Evolutionary conservation across 2,329 filamentous ascomycete genomes (phyloP).

Genomic region (Bipolaris victoriae): DNA sequence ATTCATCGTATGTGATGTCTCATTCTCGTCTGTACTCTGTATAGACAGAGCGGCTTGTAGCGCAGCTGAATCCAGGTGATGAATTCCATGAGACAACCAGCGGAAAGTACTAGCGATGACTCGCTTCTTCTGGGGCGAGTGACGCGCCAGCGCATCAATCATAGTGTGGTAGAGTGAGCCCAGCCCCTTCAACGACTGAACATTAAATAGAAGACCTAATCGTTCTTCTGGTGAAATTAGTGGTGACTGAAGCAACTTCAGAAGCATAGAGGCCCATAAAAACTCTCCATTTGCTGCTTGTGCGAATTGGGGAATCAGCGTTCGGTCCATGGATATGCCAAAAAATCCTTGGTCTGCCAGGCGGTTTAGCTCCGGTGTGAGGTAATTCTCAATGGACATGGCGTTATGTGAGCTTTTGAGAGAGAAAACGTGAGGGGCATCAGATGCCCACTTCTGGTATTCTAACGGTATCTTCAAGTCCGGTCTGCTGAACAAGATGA

Average conservation of each 20-base stretch:
- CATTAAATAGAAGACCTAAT: conserved; percentile 23
- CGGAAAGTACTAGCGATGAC: conserved; percentile 32
- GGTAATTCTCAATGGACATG: conserved; percentile 25
- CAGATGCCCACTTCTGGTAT: conserved; percentile 40
- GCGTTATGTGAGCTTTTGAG: conserved; percentile 27
- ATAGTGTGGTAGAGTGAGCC: conserved; percentile 32
- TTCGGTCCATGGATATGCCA: conserved; percentile 36
- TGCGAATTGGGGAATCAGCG: conserved; percentile 25
- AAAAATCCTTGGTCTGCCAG: conserved; percentile 42
- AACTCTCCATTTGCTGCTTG: conserved; percentile 34
- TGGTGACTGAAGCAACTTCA: conserved; percentile 34
- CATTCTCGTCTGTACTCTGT: conserved; percentile 5
- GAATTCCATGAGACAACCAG: conserved; percentile 36
- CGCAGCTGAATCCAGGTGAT: conserved; percentile 25
- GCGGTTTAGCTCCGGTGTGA: conserved; percentile 27
- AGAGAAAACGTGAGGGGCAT: conserved; percentile 31
- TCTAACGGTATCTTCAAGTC: conserved; percentile 33
- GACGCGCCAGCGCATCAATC: conserved; percentile 25
- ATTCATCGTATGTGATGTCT: conserved; percentile 6
- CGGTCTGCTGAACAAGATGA: conserved; percentile 37
- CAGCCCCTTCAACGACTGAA: conserved; percentile 26
- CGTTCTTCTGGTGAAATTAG: conserved; percentile 36
- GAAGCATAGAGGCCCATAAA: conserved; percentile 34
- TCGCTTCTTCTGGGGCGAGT: conserved; percentile 26
- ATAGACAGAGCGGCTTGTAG: conserved; percentile 29